Evolutionary conservation across 2,329 filamentous ascomycete genomes (phyloP).

Genomic region (Penicillium expansum): DNA sequence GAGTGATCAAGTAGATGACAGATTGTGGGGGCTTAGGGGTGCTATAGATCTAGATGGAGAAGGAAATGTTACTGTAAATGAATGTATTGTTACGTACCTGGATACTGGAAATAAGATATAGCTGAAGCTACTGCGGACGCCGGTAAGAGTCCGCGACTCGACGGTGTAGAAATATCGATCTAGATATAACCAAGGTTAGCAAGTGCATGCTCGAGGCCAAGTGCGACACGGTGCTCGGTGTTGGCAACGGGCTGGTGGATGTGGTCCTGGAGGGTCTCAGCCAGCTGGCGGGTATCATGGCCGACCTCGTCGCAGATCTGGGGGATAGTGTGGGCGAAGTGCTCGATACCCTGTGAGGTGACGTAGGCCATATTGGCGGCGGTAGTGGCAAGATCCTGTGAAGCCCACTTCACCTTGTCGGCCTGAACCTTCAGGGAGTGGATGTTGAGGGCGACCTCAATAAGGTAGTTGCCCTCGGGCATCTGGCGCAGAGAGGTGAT

Average conservation of each 20-base stretch:
- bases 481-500: background rate
- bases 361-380: constrained; percentile 1
- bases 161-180: background rate
- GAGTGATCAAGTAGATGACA: too few relatives aligned
- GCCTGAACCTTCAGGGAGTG: background rate
- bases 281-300: background rate
- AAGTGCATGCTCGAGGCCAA: background rate
- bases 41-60: background rate
- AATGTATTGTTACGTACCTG: background rate
- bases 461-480: background rate
- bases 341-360: background rate
- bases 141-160: background rate
- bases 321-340: background rate
- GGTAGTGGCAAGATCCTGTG: background rate
- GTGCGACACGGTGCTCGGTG: background rate
- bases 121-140: background rate
- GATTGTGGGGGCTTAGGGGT: background rate
- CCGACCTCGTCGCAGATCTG: background rate
- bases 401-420: constrained; percentile 4
- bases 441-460: constrained; percentile 1
- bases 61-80: background rate
- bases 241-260: background rate
- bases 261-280: background rate
- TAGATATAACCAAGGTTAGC: background rate
- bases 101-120: background rate